Evolutionary conservation across 257 asterid genomes (phyloP), one percentile per base, ranked within the genome.

Genomic region (Solanum acaule): DNA sequence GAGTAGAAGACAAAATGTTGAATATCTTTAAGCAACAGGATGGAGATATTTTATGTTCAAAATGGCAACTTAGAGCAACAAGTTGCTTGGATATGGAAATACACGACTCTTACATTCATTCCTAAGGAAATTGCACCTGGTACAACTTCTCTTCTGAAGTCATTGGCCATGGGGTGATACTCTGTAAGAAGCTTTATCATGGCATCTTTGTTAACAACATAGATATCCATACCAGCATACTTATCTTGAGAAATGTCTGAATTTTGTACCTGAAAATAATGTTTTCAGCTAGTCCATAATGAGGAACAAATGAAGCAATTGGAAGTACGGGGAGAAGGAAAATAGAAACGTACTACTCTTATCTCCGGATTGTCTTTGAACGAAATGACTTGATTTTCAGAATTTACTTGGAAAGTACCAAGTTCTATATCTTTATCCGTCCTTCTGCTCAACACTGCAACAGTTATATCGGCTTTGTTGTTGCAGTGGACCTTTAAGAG

Each of bases 101-200:
- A 44, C 33, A 42, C 59, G 31, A 61, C 70, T 15, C 88, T 82
- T 42, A 94, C 99, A 96, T 96, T 94, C 96, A 96, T 92, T 86
- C 98, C 97, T 86, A 94, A 93, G 52, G 98, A 92, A 76, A 96
- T 89, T 72, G 99, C 98, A 82, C 95, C 94, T 3, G 98, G 98
- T 83, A 96, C 93, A 73, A 94, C 90, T 90, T 94, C 94, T 75
- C 91, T 90, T 87, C 91, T 92, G 46, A 96, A 91, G 90, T 96
- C 96, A 88, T 94, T 94, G 13, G 92, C 95, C 15, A 90, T 84
- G 27, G 98, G 99, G 84, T 92, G 94, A 90, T 93, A 59, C 78
- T 91, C 93, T 4, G 89, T 94, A 52, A 96, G 91, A 83, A 96
- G 98, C 93, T 90, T 92, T 91, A 91, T 90, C 96, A 96, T 94